Conservation (phyloP, 805 yeast genomes). For the Saccharomyces mikatae region DNA sequence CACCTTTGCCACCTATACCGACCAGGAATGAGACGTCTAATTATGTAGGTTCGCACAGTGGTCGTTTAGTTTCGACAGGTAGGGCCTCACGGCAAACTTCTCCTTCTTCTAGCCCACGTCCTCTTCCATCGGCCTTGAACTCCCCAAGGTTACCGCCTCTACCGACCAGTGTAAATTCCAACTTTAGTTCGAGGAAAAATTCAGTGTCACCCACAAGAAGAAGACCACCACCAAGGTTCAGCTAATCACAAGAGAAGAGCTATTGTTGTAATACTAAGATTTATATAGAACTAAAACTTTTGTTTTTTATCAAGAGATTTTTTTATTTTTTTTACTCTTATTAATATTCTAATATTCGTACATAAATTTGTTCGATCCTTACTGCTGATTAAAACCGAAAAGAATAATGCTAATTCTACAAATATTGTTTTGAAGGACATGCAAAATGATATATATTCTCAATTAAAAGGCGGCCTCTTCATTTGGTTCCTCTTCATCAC, state of each 20-base stretch:
- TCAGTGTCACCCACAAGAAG: constrained; percentile 16
- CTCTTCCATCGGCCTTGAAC: not conserved
- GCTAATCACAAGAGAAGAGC: not conserved
- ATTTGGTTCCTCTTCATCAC: constrained; percentile 41
- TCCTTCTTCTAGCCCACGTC: not conserved
- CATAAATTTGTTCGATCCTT: not conserved
- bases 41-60: constrained; percentile 3
- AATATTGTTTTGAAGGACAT: not conserved
- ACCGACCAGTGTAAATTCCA: constrained; percentile 2
- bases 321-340: no score
- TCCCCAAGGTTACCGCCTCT: constrained; percentile 15
- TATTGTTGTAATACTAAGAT: not conserved
- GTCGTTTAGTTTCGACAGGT: not conserved
- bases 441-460: not conserved
- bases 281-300: not conserved
- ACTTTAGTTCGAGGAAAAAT: constrained; percentile 3
- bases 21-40: not conserved
- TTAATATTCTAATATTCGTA: not conserved
- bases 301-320: not conserved
- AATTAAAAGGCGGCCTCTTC: constrained; percentile 54
- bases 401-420: not conserved
- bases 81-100: not conserved
- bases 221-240: constrained; percentile 17
- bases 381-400: not conserved
- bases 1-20: constrained; percentile 25